Base-by-base conservation (phyloP, 2,329 filamentous ascomycete genomes). In the Pyrenophora seminiperda region DNA sequence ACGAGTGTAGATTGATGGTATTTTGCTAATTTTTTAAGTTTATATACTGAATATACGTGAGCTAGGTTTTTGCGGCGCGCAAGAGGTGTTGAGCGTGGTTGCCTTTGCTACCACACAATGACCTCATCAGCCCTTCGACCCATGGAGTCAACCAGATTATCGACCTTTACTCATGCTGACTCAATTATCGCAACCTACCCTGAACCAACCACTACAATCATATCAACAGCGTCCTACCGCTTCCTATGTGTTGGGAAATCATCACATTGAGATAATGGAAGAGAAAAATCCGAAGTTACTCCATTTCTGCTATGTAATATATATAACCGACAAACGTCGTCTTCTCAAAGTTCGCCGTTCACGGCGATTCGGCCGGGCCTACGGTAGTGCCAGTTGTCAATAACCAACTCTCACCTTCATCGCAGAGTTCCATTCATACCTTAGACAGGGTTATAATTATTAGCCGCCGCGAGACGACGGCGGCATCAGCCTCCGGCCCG, bases 291-390 rank as follows among this genome's bases (percentile, higher is more conserved):
- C 24, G 27, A 24, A 9, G 14, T 19, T 22, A 15, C 31, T 7
- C 15, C 48, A 50, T 47, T n/a, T 37, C 17, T 27, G 18, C 17
- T 5, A 32, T 15, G 17, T 37, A 17, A 14, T n/a, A 20, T 18
- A 47, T 37, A 9, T 49, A 40, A 3, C 24, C 24, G 47, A 48
- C 47, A 47, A 46, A 44, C 29, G 30, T 39, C 37, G 32, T 24
- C 30, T 33, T 44, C 30, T 37, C 17, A 17, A 22, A 27, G 10
- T 32, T 30, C 36, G 31, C 41, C 47, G 47, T 32, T n/a, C 22
- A 40, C 18, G 48, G 42, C 13, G 31, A 27, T 50, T 56, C 53
- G 51, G 47, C 31, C 52, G 46, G 51, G 56, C 60, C 58, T 52
- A 19, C 56, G 60, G 53, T 56, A 56, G 47, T 36, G 7, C 4